A percentile compares a stretch with the other conserved stretches of the same genome.
These are phyloP conservation scores for Coriaria nepalensis DNA, from an alignment of 306 rosid species.

Conservation along the genomic window DNA sequence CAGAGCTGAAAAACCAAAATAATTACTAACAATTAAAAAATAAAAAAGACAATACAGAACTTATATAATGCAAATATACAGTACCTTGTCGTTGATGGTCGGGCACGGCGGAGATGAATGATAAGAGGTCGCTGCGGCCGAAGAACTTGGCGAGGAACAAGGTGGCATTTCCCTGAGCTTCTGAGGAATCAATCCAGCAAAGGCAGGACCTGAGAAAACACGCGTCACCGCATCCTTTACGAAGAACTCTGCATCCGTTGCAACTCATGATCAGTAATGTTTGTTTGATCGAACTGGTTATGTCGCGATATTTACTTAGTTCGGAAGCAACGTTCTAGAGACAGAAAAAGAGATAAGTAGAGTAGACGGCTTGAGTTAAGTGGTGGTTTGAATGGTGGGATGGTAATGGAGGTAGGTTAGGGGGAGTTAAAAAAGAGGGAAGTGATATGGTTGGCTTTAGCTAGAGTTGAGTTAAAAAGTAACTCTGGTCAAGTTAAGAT, in stretches of 20 bases:
- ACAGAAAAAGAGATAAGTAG: neutral
- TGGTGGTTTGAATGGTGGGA: neutral
- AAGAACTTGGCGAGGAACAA: constrained; percentile 61
- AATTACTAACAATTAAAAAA: neutral
- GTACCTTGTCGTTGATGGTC: constrained; percentile 29
- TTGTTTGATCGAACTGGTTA: neutral
- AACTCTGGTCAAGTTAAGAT: constrained; percentile 26
- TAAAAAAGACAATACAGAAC: neutral
- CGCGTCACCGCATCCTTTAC: constrained; percentile 51
- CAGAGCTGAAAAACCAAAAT: constrained; percentile 23
- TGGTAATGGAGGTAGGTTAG: neutral
- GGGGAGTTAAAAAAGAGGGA: neutral
- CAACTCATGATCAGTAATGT: constrained; percentile 35
- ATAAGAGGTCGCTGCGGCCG: constrained; percentile 58
- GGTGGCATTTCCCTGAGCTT: constrained; percentile 55
- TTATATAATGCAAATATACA: neutral
- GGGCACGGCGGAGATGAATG: constrained; percentile 58
- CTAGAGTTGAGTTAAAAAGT: neutral
- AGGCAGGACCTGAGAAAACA: constrained; percentile 46
- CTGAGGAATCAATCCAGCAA: constrained; percentile 45
- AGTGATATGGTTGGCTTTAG: constrained; percentile 1
- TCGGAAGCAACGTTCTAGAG: neutral
- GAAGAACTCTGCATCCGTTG: constrained; percentile 62
- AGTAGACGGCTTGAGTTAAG: neutral
- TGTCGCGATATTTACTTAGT: neutral